A percentile compares a stretch with the other conserved stretches of the same genome.
phyloP scores from a whole-genome alignment of 176 grass and related monocot species.

The Aegilops umbellulata region DNA sequence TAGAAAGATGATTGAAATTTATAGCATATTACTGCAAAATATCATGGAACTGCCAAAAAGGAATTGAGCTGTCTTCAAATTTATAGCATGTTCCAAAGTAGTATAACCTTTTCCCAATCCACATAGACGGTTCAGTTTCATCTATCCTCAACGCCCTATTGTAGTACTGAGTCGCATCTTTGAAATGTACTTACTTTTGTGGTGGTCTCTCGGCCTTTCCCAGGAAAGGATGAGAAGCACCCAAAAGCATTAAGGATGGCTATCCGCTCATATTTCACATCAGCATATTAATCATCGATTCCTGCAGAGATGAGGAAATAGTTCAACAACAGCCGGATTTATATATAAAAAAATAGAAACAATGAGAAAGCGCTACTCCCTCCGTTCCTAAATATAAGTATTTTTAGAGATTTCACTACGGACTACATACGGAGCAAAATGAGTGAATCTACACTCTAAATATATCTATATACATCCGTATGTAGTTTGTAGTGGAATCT shows the following conservation, averaged over 20 bases:
- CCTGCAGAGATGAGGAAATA: slow-evolving; percentile 47
- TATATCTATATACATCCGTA: too few species aligned
- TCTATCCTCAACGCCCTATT: slow-evolving; percentile 95
- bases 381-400: too few species aligned
- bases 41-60: background rate
- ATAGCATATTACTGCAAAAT: background rate
- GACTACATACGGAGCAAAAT: too few species aligned
- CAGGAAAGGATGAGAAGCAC: slow-evolving; percentile 74
- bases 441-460: too few species aligned
- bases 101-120: slow-evolving; percentile 87
- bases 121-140: slow-evolving; percentile 78
- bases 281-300: slow-evolving; percentile 93
- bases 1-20: slow-evolving; percentile 15
- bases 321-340: slow-evolving; percentile 15
- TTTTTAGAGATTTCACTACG: too few species aligned
- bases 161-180: slow-evolving; percentile 80
- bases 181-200: slow-evolving; percentile 81
- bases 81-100: slow-evolving; percentile 48
- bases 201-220: slow-evolving; percentile 67
- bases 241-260: slow-evolving; percentile 87
- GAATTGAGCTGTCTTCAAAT: slow-evolving; percentile 32
- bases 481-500: too few species aligned
- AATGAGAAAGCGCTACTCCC: background rate
- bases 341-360: background rate
- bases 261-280: slow-evolving; percentile 93